Evolutionary conservation across 1,284 basidiomycete genomes (phyloP), one percentile per base, ranked within the genome.

Genomic region (Ceratobasidium sp.): DNA sequence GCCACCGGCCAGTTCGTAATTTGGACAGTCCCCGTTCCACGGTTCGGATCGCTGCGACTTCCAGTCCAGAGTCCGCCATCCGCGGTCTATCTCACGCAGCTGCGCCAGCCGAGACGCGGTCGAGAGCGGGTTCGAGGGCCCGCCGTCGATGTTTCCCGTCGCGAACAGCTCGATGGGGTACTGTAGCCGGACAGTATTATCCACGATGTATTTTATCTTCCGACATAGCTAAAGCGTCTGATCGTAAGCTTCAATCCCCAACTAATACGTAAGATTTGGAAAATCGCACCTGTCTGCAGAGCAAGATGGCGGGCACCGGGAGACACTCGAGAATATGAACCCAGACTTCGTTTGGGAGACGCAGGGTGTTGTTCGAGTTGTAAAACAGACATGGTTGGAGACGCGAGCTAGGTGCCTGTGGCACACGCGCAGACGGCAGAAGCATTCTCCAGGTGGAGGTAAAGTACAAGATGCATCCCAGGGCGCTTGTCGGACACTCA

Each of bases 31-130:
- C 4, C 71, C 71, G 20, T 64, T 65, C 71, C 71, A 75, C 20
- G 71, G 71, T 40, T 75, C 61, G 17, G 61, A 42, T 3, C 48
- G 59, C 40, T 75, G 71, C 7, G 46, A 54, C 48, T 75, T 75
- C 71, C 71, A 75, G 7, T 75, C 71, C 10, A 75, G 61, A 38
- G 71, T 75, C 17, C 71, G 71, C 71, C 71, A 75, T 9, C 71
- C 71, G 26, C 61, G 59, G 71, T 75, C 71, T 42, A 75, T 75
- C 26, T 64, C 71, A n/a, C 71, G 71, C 40, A 75, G 61, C 26
- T 42, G 71, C 23, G 71, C 71, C 0, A 75, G 50, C n/a, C 71
- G 71, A 48, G 59, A 61, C 23, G 71, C 71, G 61, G 71, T 75
- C 28, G 71, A 65, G 33, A 75, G 71, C 17, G 71, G 61, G 52